Conservation (phyloP, 768 basidiomycete species). For the Leucosporidium scottii region DNA sequence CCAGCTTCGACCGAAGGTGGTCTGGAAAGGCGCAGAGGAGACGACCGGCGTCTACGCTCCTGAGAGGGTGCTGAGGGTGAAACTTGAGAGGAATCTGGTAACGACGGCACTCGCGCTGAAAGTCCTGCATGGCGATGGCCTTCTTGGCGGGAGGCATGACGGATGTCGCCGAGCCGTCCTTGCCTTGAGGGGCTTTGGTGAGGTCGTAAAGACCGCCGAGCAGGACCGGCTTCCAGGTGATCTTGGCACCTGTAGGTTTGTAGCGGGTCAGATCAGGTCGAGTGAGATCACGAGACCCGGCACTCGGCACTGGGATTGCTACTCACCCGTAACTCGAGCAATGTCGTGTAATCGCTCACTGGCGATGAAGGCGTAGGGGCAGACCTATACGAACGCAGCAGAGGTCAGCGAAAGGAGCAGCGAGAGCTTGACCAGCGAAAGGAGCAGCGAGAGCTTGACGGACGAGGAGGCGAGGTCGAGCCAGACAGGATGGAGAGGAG, state of each 20-base stretch:
- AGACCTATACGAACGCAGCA: neutral
- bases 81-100: constrained; percentile 1
- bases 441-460: no score
- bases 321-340: neutral
- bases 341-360: neutral
- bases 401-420: neutral
- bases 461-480: no score
- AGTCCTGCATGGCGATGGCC: neutral
- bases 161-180: neutral
- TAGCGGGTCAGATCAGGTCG: neutral
- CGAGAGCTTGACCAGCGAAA: no score
- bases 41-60: neutral
- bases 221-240: neutral
- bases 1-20: neutral
- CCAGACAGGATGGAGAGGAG: no score
- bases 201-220: neutral
- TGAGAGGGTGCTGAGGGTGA: constrained; percentile 6
- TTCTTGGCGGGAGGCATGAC: neutral
- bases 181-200: constrained; percentile 6
- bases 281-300: no score
- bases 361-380: neutral
- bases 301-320: no score
- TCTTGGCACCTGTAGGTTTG: neutral
- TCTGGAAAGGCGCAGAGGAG: neutral
- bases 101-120: neutral